Evolutionary conservation across 176 grass and related monocot species (phyloP).

Genomic region (Bromus sterilis): DNA sequence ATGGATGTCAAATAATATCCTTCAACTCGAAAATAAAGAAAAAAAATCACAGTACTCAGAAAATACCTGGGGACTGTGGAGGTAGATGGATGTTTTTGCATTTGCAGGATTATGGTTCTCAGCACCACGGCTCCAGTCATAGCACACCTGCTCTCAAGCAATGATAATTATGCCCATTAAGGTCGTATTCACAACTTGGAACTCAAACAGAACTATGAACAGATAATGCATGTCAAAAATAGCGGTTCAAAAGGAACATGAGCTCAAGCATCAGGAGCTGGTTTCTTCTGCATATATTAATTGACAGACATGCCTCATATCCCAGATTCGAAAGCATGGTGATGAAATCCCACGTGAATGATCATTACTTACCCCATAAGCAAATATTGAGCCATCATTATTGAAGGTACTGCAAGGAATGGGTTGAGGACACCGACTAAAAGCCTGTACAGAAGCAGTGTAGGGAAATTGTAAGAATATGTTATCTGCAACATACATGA

Average conservation of each 20-base stretch:
- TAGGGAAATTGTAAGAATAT: conserved; percentile 5
- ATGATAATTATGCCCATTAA: neutral
- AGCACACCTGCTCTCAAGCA: conserved; percentile 52
- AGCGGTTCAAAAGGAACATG: neutral
- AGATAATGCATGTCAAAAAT: neutral
- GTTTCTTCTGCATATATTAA: neutral
- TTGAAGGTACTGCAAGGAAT: conserved; percentile 94
- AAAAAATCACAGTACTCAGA: neutral
- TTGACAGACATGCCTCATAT: neutral
- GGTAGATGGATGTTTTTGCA: conserved; percentile 95
- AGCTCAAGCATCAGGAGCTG: neutral
- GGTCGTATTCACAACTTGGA: neutral
- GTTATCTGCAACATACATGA: conserved; percentile 5
- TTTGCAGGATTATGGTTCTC: conserved; percentile 88
- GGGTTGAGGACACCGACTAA: conserved; percentile 68
- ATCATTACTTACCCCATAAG: conserved; percentile 72
- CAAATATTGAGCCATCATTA: conserved; percentile 91
- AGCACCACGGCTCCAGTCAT: conserved; percentile 95
- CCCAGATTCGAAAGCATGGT: neutral
- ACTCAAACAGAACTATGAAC: neutral
- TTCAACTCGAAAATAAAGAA: neutral
- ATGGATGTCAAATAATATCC: neutral
- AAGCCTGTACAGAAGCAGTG: conserved; percentile 44
- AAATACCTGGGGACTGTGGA: conserved; percentile 74
- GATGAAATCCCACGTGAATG: neutral